A percentile compares a stretch with the other conserved stretches of the same genome.
These are phyloP conservation scores for Cercospora sojina DNA, from an alignment of 2,329 filamentous ascomycete species.

Conservation along the genomic window DNA sequence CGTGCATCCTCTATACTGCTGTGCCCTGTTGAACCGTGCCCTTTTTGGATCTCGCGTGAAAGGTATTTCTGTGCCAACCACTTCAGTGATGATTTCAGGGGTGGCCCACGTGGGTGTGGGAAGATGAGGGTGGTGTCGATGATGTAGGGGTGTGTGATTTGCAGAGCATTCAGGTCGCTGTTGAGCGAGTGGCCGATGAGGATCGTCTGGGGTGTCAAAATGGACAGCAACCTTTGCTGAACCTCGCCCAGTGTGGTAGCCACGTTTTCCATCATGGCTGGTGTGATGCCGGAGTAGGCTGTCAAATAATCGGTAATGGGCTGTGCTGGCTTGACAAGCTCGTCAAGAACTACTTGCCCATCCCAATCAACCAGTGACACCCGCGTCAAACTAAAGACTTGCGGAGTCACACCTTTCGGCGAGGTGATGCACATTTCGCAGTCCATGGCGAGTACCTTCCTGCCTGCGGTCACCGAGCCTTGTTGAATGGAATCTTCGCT, in stretches of 20 bases:
- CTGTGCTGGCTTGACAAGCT: slow-evolving; percentile 84
- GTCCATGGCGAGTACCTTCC: slow-evolving; percentile 77
- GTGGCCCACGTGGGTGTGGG: slow-evolving; percentile 84
- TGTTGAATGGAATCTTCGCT: slow-evolving; percentile 70
- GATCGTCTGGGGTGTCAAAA: slow-evolving; percentile 71
- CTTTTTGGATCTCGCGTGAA: slow-evolving; percentile 81
- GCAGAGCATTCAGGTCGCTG: slow-evolving; percentile 79
- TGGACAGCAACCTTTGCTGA: slow-evolving; percentile 67
- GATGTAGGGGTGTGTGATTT: slow-evolving; percentile 86
- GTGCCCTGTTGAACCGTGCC: slow-evolving; percentile 69
- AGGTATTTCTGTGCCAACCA: slow-evolving; percentile 86
- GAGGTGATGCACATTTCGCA: slow-evolving; percentile 97
- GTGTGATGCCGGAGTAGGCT: slow-evolving; percentile 80
- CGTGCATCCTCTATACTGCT: slow-evolving; percentile 90
- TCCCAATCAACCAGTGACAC: slow-evolving; percentile 87
- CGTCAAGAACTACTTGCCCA: slow-evolving; percentile 77
- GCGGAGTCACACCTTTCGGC: slow-evolving; percentile 47
- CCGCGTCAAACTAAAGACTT: slow-evolving; percentile 78
- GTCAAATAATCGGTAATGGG: slow-evolving; percentile 94
- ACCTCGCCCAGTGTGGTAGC: slow-evolving; percentile 83
- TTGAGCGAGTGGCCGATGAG: slow-evolving; percentile 79
- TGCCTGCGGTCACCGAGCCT: slow-evolving; percentile 80
- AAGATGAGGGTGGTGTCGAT: slow-evolving; percentile 89
- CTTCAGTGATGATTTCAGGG: slow-evolving; percentile 86
- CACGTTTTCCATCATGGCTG: slow-evolving; percentile 75